Conservation (phyloP, 192 early-diverging fungal species). For the Chytriomyces hyalinus region DNA sequence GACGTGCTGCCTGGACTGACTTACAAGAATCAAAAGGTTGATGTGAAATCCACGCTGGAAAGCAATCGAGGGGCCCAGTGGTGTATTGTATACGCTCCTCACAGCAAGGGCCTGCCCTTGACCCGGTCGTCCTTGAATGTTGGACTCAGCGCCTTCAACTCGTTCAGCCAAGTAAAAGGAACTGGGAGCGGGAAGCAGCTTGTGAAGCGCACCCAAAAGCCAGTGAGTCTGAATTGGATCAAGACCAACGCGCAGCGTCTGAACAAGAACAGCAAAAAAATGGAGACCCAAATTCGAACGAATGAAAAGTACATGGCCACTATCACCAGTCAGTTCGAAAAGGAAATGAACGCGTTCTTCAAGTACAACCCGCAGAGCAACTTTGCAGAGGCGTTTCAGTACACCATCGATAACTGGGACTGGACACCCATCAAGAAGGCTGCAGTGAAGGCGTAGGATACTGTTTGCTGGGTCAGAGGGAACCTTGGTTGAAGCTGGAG, state of each 20-base stretch:
- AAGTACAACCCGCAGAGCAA: not conserved
- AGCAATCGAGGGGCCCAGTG: not conserved
- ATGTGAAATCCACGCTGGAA: not conserved
- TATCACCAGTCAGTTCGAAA: not conserved
- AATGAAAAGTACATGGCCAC: not conserved
- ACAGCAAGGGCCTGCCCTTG: not conserved
- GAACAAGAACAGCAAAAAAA: slow-evolving; percentile 12
- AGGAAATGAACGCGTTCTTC: slow-evolving; percentile 5
- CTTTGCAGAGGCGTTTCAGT: not conserved
- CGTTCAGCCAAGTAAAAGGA: not conserved
- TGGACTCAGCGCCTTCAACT: not conserved
- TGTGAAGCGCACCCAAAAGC: not conserved
- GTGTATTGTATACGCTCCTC: not conserved
- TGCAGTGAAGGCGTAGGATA: no score
- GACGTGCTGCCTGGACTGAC: slow-evolving; percentile 33
- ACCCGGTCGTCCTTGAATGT: not conserved
- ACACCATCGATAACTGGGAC: not conserved
- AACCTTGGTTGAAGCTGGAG: no score
- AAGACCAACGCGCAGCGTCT: not conserved
- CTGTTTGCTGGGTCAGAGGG: no score
- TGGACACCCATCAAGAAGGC: not conserved
- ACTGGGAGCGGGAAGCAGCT: not conserved
- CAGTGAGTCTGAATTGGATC: not conserved
- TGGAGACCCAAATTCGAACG: not conserved
- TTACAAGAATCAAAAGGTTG: slow-evolving; percentile 27